Evolutionary conservation across 495 filamentous ascomycete species (phyloP), one percentile per base, ranked within the genome.

Genomic region (Aspergillus kassunensis): DNA sequence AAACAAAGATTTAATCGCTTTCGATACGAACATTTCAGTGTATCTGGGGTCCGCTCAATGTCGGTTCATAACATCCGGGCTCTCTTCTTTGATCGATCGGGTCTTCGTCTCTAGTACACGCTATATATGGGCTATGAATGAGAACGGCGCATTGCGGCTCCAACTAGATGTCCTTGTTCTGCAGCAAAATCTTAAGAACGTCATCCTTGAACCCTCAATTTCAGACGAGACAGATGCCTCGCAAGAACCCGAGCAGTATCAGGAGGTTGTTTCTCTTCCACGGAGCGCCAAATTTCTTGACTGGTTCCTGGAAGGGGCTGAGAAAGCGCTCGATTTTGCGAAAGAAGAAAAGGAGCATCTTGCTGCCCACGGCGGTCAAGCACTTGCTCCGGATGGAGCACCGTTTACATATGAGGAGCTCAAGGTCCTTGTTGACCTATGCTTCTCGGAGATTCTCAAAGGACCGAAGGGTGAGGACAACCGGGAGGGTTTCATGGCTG

Each of bases 171-270:
- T 97, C 39, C 76, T 95, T 8, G 93, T 98, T 40, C 72, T 98
- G 24, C 91, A 96, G 62, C 95, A 97, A 58, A 96, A 96, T 56
- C 78, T 98, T 45, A 95, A 91, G 69, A 93, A 93, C 47, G 86
- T 98, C 52, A 90, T 74, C 44, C 60, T 71, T 12, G 63, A 70
- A 30, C 62, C 69, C 11, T 16, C 53, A 2, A 27, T 15, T 0
- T 13, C 48, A 20, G 55, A 53, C 20, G 40, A 52, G 8, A 15
- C 57, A 51, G 19, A 39, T 2, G 40, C 53, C 16, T 54, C 58
- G 11, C 29, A 44, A 35, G 39, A 50, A 44, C 13, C 16, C n/a
- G 52, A 39, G 10, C 41, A 54, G 16, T 35, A 58, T 4, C 56
- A 49, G n/a, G 71, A 81, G n/a, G 75, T 82, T 3, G 83, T 86